Evolutionary conservation across 2,329 filamentous ascomycete species (phyloP).

Genomic region (Colletotrichum zoysiae): DNA sequence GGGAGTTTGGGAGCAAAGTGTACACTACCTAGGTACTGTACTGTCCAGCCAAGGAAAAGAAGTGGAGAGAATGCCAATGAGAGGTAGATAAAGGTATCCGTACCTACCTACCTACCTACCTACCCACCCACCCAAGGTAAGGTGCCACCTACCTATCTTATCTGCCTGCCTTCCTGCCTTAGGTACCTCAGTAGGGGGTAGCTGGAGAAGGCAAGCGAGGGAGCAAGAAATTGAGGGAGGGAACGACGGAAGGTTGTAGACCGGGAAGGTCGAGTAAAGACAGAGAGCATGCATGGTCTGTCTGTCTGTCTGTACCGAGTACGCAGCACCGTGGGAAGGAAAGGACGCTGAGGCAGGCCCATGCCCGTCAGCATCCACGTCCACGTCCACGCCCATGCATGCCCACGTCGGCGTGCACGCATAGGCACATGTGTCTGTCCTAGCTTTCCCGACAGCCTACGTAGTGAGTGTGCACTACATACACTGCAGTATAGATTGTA

Average conservation of each 20-base stretch:
- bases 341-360: slow-evolving; percentile 17
- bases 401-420: not conserved
- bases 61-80: slow-evolving; percentile 30
- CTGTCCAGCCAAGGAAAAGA: slow-evolving; percentile 34
- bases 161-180: too few relatives aligned
- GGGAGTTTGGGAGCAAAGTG: slow-evolving; percentile 29
- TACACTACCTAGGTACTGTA: too few relatives aligned
- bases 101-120: not conserved
- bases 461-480: too few relatives aligned
- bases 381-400: not conserved
- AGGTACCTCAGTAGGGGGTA: not conserved
- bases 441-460: not conserved
- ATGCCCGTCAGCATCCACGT: not conserved
- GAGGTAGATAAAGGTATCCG: slow-evolving; percentile 25
- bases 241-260: slow-evolving; percentile 15
- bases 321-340: not conserved
- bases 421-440: not conserved
- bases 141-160: too few relatives aligned
- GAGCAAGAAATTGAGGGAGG: not conserved
- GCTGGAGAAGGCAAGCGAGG: slow-evolving; percentile 3
- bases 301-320: too few relatives aligned
- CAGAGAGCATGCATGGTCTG: not conserved
- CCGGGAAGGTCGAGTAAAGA: slow-evolving; percentile 16
- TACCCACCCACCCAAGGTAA: too few relatives aligned
- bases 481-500: not conserved